These are phyloP conservation scores for Primulina tabacum DNA, from an alignment of 257 asterid species.

Conservation along the genomic window DNA sequence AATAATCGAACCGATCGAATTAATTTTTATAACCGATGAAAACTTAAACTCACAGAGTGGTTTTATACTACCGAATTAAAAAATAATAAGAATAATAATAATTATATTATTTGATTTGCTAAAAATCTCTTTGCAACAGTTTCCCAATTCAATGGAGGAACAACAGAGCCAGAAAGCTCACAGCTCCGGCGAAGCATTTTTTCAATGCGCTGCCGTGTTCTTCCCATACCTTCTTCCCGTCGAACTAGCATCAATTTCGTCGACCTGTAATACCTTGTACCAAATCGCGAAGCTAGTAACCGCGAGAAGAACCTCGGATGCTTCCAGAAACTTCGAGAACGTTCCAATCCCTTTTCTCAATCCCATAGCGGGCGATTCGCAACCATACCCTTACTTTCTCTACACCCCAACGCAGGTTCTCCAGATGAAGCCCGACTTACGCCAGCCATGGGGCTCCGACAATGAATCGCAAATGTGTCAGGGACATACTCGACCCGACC, in stretches of 20 bases:
- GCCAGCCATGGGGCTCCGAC: slow-evolving; percentile 63
- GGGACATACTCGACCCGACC: slow-evolving; percentile 28
- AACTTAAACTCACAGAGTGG: no score
- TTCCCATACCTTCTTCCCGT: slow-evolving; percentile 60
- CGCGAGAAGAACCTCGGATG: slow-evolving; percentile 57
- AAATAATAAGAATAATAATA: no score
- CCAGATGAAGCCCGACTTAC: slow-evolving; percentile 25
- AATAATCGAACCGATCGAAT: no score
- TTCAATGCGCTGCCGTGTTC: slow-evolving; percentile 50
- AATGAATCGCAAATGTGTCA: slow-evolving; percentile 13
- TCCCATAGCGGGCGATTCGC: slow-evolving; percentile 35
- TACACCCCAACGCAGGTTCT: slow-evolving; percentile 60
- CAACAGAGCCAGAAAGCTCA: neutral
- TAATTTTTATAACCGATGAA: no score
- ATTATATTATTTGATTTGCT: no score
- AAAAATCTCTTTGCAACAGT: no score
- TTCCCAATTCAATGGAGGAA: neutral
- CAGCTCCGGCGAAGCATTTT: slow-evolving; percentile 26
- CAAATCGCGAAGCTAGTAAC: slow-evolving; percentile 46
- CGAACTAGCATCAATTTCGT: slow-evolving; percentile 56
- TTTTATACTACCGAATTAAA: no score
- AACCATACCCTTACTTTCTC: slow-evolving; percentile 59
- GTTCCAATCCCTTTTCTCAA: slow-evolving; percentile 60
- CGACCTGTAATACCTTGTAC: slow-evolving; percentile 53
- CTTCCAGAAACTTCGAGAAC: slow-evolving; percentile 59